Conservation (phyloP, 2,329 filamentous ascomycete genomes). For the Neonectria sp. region DNA sequence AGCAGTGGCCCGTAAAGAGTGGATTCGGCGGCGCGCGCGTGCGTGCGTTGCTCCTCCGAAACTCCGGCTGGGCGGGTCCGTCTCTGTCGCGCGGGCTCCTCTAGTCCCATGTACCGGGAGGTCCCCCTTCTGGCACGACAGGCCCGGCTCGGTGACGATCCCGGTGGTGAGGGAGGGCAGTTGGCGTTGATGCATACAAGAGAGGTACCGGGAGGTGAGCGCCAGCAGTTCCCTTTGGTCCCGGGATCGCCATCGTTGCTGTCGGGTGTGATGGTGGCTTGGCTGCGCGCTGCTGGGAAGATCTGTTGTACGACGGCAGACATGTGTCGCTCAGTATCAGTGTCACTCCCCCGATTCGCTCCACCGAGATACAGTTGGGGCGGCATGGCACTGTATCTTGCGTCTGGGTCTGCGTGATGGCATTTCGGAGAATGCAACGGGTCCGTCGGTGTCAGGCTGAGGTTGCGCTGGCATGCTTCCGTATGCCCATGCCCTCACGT, state of each 20-base stretch:
- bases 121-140: conserved; percentile 35
- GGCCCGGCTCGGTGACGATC: conserved; percentile 40
- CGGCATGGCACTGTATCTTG: conserved; percentile 28
- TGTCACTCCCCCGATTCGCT: neutral
- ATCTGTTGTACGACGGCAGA: conserved; percentile 16
- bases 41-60: conserved; percentile 39
- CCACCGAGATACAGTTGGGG: conserved; percentile 19
- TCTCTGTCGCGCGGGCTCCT: conserved; percentile 22
- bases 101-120: neutral
- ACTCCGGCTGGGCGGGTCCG: conserved; percentile 44
- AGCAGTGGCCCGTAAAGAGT: conserved; percentile 4
- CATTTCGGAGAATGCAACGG: neutral
- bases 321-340: neutral
- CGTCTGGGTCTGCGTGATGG: conserved; percentile 15
- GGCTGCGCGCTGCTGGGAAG: neutral
- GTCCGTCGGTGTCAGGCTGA: neutral
- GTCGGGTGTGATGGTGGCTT: neutral
- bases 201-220: neutral
- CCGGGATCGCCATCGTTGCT: neutral
- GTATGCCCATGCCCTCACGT: neutral
- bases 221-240: neutral
- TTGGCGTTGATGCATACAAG: neutral
- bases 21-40: conserved; percentile 1
- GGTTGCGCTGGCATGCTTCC: conserved; percentile 17
- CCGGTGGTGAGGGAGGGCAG: conserved; percentile 26